Base-by-base conservation (phyloP, 2,329 filamentous ascomycete species). In the Hortaea werneckii region DNA sequence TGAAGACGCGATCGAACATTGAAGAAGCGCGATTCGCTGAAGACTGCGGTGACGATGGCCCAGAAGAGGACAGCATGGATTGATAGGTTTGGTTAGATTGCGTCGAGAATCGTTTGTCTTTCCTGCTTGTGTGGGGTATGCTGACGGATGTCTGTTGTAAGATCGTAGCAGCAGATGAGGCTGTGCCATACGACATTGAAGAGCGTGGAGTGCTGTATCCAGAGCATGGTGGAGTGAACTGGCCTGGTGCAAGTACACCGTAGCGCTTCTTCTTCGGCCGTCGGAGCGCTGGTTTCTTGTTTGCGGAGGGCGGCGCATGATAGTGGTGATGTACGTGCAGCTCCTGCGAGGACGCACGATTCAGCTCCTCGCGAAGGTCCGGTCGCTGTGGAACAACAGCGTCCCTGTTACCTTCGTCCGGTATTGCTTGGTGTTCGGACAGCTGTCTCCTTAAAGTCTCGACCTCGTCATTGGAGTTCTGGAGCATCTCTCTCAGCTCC, bases 261-360 rank as follows among this genome's bases (percentile, higher is more conserved):
- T 79, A 76, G 1, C 85, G 80, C 69, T 82, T 84, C 68, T 87
- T 94, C 67, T 80, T 86, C 6, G 77, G 71, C 49, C 80, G 50
- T 6, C 52, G 49, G 45, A 70, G 63, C 3, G 66, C 57, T 37
- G 65, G 43, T 11, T 64, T 59, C 47, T 55, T 60, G 55, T 53
- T 68, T 55, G 51, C 54, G 37, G 60, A 46, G 29, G 68, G 63
- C 1, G 80, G 70, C 8, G 82, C 77, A 54, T 95, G 88, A 60
- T 95, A 95, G 62, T 96, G 90, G 58, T 96, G 89, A 59, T 96
- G 90, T 40, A 96, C 85, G 58, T 95, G 90, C 10, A 95, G 70
- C 58, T 92, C 86, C 57, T 86, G 83, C 0, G 83, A 82, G 2
- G 78, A 60, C 78, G 6, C 83, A 81, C 29, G 76, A 54, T 54